Evolutionary conservation across 495 filamentous ascomycete genomes (phyloP), one percentile per base, ranked within the genome.

Genomic region (Schizothecium vesticola): DNA sequence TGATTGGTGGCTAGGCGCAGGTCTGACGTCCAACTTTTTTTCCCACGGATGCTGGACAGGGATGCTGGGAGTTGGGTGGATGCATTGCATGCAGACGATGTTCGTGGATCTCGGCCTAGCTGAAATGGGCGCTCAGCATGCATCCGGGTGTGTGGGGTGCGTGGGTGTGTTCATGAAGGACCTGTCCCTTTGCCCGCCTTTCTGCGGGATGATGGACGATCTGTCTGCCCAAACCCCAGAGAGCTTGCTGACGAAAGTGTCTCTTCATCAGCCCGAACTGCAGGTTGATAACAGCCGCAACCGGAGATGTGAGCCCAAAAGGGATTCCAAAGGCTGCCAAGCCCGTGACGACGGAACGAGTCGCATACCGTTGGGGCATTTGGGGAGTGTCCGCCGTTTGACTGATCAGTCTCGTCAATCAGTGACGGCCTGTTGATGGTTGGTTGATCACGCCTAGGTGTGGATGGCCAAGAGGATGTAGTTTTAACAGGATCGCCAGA

Each of bases 81-180:
- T 73, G 61, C 69, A 26, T 69, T 64, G 72, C 72, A 78, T 78
- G 74, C 74, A 78, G 69, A 67, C 70, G 66, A 74, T 71, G 74
- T 69, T 69, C 69, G 71, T 73, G 76, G 74, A 79, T 77, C 77
- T 76, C 43, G 58, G 43, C 67, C 73, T 73, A 74, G 33, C 59
- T 71, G 26, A 33, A 59, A 56, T n/a, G 67, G 36, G 63, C 64
- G 62, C 73, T 66, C 72, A 71, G 66, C 69, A 70, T 74, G 77
- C 72, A 74, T 67, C 63, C 36, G 25, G 58, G 70, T 79, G 77
- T 79, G 75, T 51, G 43, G 43, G 43, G 43, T 51, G 43, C 43
- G 43, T 51, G 75, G 77, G 75, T 79, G 72, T 68, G 63, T 76
- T 73, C 68, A 69, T 71, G 65, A 68, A 73, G 43, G 69, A 51